These are phyloP conservation scores for Penicillium capsulatum DNA, from an alignment of 2,329 filamentous ascomycete species.

Conservation along the genomic window DNA sequence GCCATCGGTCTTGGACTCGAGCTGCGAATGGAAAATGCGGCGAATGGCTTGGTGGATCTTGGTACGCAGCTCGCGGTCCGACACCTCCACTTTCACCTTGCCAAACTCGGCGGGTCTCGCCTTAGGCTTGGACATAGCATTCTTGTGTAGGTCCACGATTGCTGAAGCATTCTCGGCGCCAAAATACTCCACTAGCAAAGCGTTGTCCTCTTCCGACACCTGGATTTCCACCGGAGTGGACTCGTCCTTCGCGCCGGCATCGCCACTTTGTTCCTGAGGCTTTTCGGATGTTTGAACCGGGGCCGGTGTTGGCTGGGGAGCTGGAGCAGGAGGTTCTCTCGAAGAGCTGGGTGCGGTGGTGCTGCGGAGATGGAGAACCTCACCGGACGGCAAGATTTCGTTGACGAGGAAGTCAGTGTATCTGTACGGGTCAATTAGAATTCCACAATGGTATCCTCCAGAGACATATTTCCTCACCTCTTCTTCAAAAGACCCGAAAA, in stretches of 20 bases:
- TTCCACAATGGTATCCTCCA: no score
- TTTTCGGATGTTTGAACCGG: slow-evolving; percentile 8
- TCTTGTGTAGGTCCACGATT: slow-evolving; percentile 54
- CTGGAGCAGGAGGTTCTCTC: background rate
- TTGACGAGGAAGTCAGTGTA: slow-evolving; percentile 93
- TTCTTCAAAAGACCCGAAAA: slow-evolving; percentile 66
- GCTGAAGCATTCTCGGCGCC: slow-evolving; percentile 48
- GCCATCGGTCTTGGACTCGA: slow-evolving; percentile 73
- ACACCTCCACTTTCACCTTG: slow-evolving; percentile 52
- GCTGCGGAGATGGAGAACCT: slow-evolving; percentile 67
- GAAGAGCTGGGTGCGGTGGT: slow-evolving; percentile 31
- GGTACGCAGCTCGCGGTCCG: slow-evolving; percentile 59
- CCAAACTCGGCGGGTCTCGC: slow-evolving; percentile 56
- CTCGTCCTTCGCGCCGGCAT: slow-evolving; percentile 13
- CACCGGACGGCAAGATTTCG: slow-evolving; percentile 72
- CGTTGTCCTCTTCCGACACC: slow-evolving; percentile 45
- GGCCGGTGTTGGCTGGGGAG: background rate
- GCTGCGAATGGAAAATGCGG: slow-evolving; percentile 69
- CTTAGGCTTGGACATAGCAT: slow-evolving; percentile 51
- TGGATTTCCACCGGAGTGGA: slow-evolving; percentile 24
- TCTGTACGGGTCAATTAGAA: slow-evolving; percentile 38
- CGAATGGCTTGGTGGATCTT: slow-evolving; percentile 65
- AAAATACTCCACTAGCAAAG: slow-evolving; percentile 47
- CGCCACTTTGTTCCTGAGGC: slow-evolving; percentile 10
- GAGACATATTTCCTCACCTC: slow-evolving; percentile 40